These are phyloP conservation scores for Schoenoplectus tabernaemontani DNA, from an alignment of 202 grass and related monocot species.

Conservation along the genomic window DNA sequence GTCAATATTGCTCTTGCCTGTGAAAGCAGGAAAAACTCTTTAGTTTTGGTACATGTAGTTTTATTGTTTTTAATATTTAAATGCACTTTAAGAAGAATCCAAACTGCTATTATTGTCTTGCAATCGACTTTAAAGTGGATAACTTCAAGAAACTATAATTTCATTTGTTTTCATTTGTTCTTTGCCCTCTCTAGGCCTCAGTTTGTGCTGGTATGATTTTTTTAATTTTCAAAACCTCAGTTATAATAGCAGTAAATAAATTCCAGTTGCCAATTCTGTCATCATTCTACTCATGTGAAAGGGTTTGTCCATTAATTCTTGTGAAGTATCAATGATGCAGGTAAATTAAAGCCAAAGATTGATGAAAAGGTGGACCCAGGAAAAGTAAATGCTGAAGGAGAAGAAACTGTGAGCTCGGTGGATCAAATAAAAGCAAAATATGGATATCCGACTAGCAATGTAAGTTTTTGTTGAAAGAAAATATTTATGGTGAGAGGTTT, in stretches of 20 bases:
- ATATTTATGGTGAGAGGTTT: background rate
- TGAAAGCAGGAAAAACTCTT: background rate
- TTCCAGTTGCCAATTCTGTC: background rate
- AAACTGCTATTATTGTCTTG: background rate
- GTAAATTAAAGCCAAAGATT: slow-evolving; percentile 66
- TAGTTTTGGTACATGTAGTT: background rate
- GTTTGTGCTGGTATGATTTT: too few relatives aligned
- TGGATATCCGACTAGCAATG: slow-evolving; percentile 62
- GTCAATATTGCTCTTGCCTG: background rate
- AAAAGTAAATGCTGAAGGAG: slow-evolving; percentile 47
- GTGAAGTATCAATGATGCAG: slow-evolving; percentile 35
- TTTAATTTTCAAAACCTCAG: background rate
- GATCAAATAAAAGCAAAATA: slow-evolving; percentile 97
- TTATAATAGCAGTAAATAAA: background rate
- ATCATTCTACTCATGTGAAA: background rate
- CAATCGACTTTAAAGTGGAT: background rate
- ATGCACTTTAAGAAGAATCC: background rate
- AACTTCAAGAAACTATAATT: background rate
- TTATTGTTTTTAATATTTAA: background rate
- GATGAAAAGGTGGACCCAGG: slow-evolving; percentile 52
- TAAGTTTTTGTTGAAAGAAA: slow-evolving; percentile 35
- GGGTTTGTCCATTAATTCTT: background rate
- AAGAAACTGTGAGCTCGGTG: slow-evolving; percentile 37
- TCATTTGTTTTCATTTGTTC: background rate
- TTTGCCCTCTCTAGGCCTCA: background rate